A percentile compares a stretch with the other conserved stretches of the same genome.
These are phyloP conservation scores for Haplosporangium sp. DNA, from an alignment of 371 early-diverging fungal species.

Conservation along the genomic window DNA sequence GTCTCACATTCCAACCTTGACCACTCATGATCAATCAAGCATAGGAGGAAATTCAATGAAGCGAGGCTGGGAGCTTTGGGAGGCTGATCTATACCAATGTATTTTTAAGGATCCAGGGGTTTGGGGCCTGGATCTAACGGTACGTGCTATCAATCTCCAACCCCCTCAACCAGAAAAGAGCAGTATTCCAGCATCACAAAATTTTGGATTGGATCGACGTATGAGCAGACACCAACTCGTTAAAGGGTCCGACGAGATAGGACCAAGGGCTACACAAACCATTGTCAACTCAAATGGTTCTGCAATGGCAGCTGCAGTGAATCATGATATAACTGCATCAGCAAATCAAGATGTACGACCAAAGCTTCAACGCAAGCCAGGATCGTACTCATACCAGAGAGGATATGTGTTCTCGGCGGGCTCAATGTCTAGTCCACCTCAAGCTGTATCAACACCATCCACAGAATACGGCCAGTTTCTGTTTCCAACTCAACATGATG, in stretches of 20 bases:
- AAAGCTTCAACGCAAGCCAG: conserved; percentile 33
- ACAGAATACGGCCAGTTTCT: conserved; percentile 3
- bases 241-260: background rate
- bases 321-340: background rate
- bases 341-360: conserved; percentile 10
- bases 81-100: conserved; percentile 53
- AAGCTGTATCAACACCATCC: background rate
- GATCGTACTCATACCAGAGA: conserved; percentile 20
- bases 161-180: background rate
- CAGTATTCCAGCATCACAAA: background rate
- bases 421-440: background rate
- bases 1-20: background rate
- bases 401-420: conserved; percentile 24
- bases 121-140: conserved; percentile 39
- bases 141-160: conserved; percentile 43
- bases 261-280: background rate
- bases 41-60: conserved; percentile 12
- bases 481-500: conserved; percentile 4
- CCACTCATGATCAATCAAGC: background rate
- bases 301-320: conserved; percentile 21
- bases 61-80: conserved; percentile 55
- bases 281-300: conserved; percentile 38
- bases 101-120: conserved; percentile 50
- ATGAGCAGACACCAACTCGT: background rate
- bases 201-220: background rate